These are phyloP conservation scores for Pleurostoma richardsiae DNA, from an alignment of 2,329 filamentous ascomycete species.

Conservation along the genomic window DNA sequence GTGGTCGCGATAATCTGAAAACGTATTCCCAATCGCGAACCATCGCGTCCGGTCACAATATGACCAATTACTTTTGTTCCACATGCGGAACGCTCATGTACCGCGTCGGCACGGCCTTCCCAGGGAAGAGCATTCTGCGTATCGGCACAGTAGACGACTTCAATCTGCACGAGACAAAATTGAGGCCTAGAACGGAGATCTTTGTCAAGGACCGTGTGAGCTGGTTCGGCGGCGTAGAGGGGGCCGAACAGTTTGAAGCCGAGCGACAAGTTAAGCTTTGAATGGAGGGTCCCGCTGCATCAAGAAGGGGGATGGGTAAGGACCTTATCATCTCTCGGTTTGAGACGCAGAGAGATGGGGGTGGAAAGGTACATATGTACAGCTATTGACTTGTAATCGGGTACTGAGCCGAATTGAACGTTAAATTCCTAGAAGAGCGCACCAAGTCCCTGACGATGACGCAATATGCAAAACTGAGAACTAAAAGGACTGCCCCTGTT, in stretches of 20 bases:
- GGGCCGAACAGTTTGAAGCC: conserved; percentile 17
- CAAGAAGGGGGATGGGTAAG: too few relatives aligned
- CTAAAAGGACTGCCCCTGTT: too few relatives aligned
- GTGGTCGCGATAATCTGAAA: conserved; percentile 45
- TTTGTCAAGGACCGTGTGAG: conserved; percentile 45
- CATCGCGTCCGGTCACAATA: conserved; percentile 37
- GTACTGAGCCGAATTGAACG: too few relatives aligned
- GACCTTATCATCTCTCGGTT: too few relatives aligned
- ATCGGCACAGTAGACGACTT: conserved; percentile 62
- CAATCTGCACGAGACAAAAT: conserved; percentile 46
- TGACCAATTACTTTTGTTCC: conserved; percentile 59
- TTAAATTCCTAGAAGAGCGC: too few relatives aligned
- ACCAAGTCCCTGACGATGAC: too few relatives aligned
- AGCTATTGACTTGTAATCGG: too few relatives aligned
- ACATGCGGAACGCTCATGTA: conserved; percentile 60
- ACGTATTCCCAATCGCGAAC: conserved; percentile 40
- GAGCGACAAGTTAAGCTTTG: too few relatives aligned
- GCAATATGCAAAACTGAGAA: too few relatives aligned
- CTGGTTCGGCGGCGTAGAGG: conserved; percentile 38
- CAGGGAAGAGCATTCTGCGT: conserved; percentile 41
- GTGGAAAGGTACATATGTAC: too few relatives aligned
- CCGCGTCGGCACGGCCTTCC: conserved; percentile 36
- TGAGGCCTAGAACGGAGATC: conserved; percentile 48
- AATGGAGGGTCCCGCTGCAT: too few relatives aligned
- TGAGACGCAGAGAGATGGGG: too few relatives aligned